A percentile compares a stretch with the other conserved stretches of the same genome.
These are phyloP conservation scores for Podaxis carcinomalis DNA, from an alignment of 768 basidiomycete genomes.

Conservation along the genomic window DNA sequence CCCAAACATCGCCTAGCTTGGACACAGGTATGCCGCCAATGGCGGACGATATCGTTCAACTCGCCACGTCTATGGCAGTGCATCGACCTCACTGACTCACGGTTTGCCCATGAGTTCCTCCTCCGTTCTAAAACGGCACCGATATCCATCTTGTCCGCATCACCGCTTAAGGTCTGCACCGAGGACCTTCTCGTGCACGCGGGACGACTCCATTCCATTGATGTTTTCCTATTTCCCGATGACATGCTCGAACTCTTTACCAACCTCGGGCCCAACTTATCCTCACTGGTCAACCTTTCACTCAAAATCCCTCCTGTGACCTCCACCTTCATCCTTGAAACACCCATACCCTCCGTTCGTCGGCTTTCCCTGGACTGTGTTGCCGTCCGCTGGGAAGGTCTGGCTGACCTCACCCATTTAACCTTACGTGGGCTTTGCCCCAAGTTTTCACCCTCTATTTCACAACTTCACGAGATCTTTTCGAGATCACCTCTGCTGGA, in stretches of 20 bases:
- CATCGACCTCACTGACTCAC: conserved; percentile 32
- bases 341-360: conserved; percentile 25
- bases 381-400: conserved; percentile 30
- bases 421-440: conserved; percentile 27
- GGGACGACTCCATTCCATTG: conserved; percentile 27
- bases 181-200: conserved; percentile 25
- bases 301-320: conserved; percentile 30
- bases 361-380: conserved; percentile 30
- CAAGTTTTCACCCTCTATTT: conserved; percentile 27
- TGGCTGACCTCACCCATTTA: conserved; percentile 27
- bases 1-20: conserved; percentile 30
- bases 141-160: conserved; percentile 29
- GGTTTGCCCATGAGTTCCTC: conserved; percentile 31
- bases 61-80: conserved; percentile 34
- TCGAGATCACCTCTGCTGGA: conserved; percentile 29
- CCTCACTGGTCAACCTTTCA: conserved; percentile 27
- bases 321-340: conserved; percentile 17
- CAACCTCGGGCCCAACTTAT: conserved; percentile 21
- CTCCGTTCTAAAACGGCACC: conserved; percentile 29
- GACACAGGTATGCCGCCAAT: conserved; percentile 36
- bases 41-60: conserved; percentile 30
- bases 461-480: conserved; percentile 30
- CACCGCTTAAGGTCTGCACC: conserved; percentile 22
- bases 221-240: conserved; percentile 31
- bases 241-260: conserved; percentile 29